Conservation (phyloP, 73 alveolate genomes). For the Paramecium caudatum region DNA sequence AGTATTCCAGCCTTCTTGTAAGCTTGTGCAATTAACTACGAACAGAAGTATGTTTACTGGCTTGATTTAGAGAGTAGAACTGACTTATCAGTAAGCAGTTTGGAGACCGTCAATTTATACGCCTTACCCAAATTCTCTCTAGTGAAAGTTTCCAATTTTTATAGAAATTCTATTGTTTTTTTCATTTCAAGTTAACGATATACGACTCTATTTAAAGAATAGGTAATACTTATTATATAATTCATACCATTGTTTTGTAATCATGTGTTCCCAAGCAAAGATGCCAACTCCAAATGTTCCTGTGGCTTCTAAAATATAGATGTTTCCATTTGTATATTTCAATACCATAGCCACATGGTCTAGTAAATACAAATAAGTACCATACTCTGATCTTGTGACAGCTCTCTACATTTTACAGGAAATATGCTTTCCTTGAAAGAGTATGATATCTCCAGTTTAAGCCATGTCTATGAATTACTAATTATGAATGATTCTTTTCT, state of each 20-base stretch:
- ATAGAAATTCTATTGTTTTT: conserved; percentile 6
- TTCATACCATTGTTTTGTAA: conserved; percentile 31
- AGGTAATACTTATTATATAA: conserved; percentile 10
- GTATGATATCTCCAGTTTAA: conserved; percentile 49
- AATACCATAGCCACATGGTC: conserved; percentile 58
- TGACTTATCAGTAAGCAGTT: conserved; percentile 18
- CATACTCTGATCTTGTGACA: conserved; percentile 50
- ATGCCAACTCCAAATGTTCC: conserved; percentile 61
- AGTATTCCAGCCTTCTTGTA: conserved; percentile 30
- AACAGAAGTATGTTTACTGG: conserved; percentile 38
- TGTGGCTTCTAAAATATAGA: conserved; percentile 55
- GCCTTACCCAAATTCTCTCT: conserved; percentile 56
- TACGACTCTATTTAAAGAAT: background rate
- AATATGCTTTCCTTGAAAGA: conserved; percentile 33
- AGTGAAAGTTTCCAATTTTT: conserved; percentile 20
- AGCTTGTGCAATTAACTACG: conserved; percentile 45
- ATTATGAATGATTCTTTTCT: conserved; percentile 40
- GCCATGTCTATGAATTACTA: conserved; percentile 37
- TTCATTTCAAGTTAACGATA: conserved; percentile 28
- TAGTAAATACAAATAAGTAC: background rate
- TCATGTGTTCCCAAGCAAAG: conserved; percentile 53
- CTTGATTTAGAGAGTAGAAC: conserved; percentile 3
- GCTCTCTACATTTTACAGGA: conserved; percentile 12
- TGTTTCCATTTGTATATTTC: conserved; percentile 20
- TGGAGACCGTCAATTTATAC: background rate